Base-by-base conservation (phyloP, 164 flowering plant genomes). In the Magnolia officinalis region DNA sequence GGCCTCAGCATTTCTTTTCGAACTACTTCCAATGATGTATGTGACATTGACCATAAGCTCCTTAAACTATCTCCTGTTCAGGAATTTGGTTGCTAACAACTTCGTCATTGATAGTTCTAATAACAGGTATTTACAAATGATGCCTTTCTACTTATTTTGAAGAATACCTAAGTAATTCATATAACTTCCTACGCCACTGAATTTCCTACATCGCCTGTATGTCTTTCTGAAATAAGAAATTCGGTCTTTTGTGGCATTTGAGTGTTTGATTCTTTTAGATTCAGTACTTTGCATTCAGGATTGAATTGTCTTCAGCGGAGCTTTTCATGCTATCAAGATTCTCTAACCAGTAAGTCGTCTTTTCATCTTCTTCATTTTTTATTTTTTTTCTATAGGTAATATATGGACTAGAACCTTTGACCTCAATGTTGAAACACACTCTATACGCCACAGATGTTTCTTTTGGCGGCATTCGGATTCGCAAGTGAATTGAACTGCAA, bases 81-180 rank as follows among this genome's bases (percentile, higher is more conserved):
- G 98, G 61, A 92, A 89, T 72, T 72, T 93, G 75, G 90, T 90
- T n/a, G 88, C 85, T 73, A 93, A 93, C 86, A 89, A 89, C 83
- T 90, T 93, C 80, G 84, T 85, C 50, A 18, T 84, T 1, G 84
- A 74, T 16, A 63, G 75, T 66, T 84, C 89, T 75, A 81, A 81
- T 72, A 85, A 66, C 86, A 91, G 94, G 96, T 89, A 52, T 4
- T 7, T 10, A 49, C 21, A 23, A 50, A 71, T 37, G 45, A 4
- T 37, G 45, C 45, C 45, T 37, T 37, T 37, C 45, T 37, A 4
- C 45, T 37, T 5, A 37, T 37, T 37, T 5, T 37, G 45, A 37
- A 37, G 45, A 3, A 37, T 37, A 37, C 6, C 45, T 4, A 37
- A 37, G 45, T 5, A 37, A 37, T 37, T 24, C 49, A 16, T n/a